Percentiles rank a stretch among this genome's conserved stretches.
Conservation (phyloP, 1,284 basidiomycete genomes). For the Athelia sp. region DNA sequence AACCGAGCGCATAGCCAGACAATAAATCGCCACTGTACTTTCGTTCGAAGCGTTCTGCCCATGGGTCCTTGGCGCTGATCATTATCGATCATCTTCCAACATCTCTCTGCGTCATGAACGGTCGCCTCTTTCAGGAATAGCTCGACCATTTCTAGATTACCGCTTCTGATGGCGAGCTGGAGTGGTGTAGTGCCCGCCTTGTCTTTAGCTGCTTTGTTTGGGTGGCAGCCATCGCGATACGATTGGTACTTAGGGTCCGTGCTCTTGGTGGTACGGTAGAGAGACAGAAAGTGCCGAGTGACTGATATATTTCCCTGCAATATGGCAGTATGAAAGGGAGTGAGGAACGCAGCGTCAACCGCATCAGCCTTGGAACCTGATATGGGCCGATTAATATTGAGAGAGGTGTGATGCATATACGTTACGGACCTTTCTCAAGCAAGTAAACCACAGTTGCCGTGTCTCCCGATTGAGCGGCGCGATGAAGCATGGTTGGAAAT, state of each 20-base stretch:
- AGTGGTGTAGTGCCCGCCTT: constrained; percentile 30
- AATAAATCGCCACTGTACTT: too few species aligned
- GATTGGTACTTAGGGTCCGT: constrained; percentile 1
- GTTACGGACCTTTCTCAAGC: constrained; percentile 24
- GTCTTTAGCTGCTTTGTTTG: constrained; percentile 27
- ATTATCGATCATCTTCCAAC: constrained; percentile 20
- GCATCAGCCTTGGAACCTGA: constrained; percentile 25
- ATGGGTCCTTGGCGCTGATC: too few species aligned
- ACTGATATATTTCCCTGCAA: constrained; percentile 23
- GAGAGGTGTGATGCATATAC: neutral
- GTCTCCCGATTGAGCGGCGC: constrained; percentile 24
- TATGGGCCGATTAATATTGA: neutral
- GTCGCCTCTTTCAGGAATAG: constrained; percentile 32
- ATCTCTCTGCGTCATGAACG: constrained; percentile 29
- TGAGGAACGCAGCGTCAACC: constrained; percentile 24
- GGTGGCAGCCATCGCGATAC: constrained; percentile 24
- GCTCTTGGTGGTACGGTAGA: constrained; percentile 16
- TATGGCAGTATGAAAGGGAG: constrained; percentile 30
- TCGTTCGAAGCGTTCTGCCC: too few species aligned
- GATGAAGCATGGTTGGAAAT: constrained; percentile 28
- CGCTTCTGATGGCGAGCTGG: constrained; percentile 29
- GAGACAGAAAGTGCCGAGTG: constrained; percentile 25
- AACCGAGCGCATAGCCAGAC: too few species aligned
- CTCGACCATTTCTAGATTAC: constrained; percentile 22
- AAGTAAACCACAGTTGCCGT: constrained; percentile 24